Evolutionary conservation across 148 eudicot species (phyloP).

Genomic region (Diospyros kaki): DNA sequence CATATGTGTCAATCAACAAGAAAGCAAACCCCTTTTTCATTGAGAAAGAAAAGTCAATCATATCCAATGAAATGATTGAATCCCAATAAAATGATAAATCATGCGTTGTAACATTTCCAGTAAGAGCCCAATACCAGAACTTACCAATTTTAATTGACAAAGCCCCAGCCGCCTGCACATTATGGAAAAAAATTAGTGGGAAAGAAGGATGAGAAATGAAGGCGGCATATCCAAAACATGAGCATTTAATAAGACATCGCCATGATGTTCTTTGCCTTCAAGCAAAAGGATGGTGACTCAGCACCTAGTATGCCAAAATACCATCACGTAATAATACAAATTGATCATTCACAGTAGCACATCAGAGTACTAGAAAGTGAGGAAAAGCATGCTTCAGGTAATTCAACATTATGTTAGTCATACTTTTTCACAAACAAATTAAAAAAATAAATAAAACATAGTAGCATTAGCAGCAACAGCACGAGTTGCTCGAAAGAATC

Average conservation of each 20-base stretch:
- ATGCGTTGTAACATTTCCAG: neutral
- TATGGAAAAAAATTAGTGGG: slow-evolving; percentile 11
- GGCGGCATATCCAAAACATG: neutral
- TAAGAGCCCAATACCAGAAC: slow-evolving; percentile 15
- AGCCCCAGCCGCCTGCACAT: slow-evolving; percentile 95
- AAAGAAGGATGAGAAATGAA: neutral
- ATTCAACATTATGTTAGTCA: neutral
- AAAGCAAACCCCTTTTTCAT: neutral
- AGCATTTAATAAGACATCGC: neutral
- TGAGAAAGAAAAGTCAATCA: neutral
- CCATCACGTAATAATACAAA: neutral
- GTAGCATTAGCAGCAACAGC: neutral
- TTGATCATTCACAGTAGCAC: neutral
- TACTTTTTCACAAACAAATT: neutral
- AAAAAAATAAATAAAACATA: too few species aligned
- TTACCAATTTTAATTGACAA: slow-evolving; percentile 82
- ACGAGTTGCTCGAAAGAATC: neutral
- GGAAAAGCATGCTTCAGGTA: neutral
- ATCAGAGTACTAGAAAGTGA: neutral
- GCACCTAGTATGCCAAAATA: neutral
- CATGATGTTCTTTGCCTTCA: neutral
- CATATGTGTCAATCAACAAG: neutral
- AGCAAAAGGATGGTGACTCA: neutral
- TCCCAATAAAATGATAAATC: neutral
- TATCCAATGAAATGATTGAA: neutral